Evolutionary conservation across 1,139 yeast species (phyloP).

Genomic region (Scheffersomyces stambukii): DNA sequence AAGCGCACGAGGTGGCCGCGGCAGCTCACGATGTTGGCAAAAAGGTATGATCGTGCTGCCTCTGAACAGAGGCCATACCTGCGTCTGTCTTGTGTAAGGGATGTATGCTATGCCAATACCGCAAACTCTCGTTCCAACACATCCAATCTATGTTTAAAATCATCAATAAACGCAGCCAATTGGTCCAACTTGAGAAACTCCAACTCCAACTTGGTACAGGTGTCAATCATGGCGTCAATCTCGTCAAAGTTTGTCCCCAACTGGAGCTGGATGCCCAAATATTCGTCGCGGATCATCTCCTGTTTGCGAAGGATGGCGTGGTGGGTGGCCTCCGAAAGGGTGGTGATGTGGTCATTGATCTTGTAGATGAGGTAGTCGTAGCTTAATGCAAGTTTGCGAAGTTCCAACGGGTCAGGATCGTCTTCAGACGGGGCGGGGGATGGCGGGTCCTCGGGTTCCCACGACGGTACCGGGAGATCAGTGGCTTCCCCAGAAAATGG

Average conservation of each 20-base stretch:
- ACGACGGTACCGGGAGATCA: too few species aligned
- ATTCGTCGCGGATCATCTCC: conserved; percentile 26
- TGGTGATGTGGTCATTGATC: conserved; percentile 50
- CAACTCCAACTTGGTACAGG: conserved; percentile 54
- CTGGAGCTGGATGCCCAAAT: conserved; percentile 32
- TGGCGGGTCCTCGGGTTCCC: too few species aligned
- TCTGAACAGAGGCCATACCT: background rate
- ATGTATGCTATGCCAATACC: conserved; percentile 4
- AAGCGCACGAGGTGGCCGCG: background rate
- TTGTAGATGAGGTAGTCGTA: conserved; percentile 62
- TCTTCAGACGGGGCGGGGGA: too few species aligned
- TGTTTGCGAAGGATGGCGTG: conserved; percentile 26
- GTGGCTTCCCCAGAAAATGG: too few species aligned
- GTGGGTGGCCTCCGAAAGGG: conserved; percentile 34
- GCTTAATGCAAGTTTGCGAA: conserved; percentile 52
- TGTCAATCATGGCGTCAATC: conserved; percentile 37
- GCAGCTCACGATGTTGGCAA: conserved; percentile 1
- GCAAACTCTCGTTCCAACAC: conserved; percentile 22
- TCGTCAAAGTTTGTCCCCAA: conserved; percentile 39
- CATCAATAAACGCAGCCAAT: conserved; percentile 45
- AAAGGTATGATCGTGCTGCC: conserved; percentile 1
- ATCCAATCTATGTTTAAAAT: conserved; percentile 29
- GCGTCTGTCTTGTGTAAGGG: too few species aligned
- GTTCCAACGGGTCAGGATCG: conserved; percentile 59
- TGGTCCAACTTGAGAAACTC: conserved; percentile 71